Percentiles rank a stretch among this genome's conserved stretches.
These are phyloP conservation scores for Mycena kentingensis DNA, from an alignment of 768 basidiomycete species.

Conservation along the genomic window DNA sequence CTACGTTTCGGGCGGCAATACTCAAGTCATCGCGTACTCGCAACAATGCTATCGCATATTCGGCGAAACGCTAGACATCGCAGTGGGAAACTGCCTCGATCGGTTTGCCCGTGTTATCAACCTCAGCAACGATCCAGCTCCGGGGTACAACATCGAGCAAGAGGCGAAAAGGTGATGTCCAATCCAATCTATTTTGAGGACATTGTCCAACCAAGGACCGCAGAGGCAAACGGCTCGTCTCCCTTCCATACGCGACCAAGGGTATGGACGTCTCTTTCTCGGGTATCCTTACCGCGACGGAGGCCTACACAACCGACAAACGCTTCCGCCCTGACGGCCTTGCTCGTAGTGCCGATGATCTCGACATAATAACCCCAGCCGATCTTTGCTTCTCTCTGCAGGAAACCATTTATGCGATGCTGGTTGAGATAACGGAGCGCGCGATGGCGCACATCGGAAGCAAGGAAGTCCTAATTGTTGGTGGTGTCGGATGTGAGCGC, in stretches of 20 bases:
- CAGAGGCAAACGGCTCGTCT: conserved; percentile 82
- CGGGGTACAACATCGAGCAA: conserved; percentile 97
- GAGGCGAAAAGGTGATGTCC: conserved; percentile 80
- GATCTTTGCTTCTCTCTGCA: conserved; percentile 97
- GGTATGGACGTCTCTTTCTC: conserved; percentile 98
- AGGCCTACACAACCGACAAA: conserved; percentile 85
- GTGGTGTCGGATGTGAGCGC: conserved; percentile 96
- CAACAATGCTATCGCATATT: conserved; percentile 97
- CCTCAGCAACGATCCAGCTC: conserved; percentile 92
- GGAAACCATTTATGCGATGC: conserved; percentile 96
- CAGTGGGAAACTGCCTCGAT: conserved; percentile 98
- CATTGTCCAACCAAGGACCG: not conserved
- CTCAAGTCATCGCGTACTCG: conserved; percentile 98
- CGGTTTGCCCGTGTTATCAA: conserved; percentile 95
- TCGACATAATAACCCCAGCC: conserved; percentile 86
- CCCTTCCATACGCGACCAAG: conserved; percentile 93
- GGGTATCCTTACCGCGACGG: conserved; percentile 87
- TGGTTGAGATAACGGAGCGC: conserved; percentile 97
- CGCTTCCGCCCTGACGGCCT: conserved; percentile 62
- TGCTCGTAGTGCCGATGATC: conserved; percentile 42
- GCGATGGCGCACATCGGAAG: conserved; percentile 99
- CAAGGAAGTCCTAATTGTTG: conserved; percentile 94
- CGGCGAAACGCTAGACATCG: conserved; percentile 97
- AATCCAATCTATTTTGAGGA: not conserved
- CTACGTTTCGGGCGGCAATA: conserved; percentile 98